A percentile compares a stretch with the other conserved stretches of the same genome.
phyloP scores from a whole-genome alignment of 2,329 filamentous ascomycete genomes.

The Aspergillus tanneri region DNA sequence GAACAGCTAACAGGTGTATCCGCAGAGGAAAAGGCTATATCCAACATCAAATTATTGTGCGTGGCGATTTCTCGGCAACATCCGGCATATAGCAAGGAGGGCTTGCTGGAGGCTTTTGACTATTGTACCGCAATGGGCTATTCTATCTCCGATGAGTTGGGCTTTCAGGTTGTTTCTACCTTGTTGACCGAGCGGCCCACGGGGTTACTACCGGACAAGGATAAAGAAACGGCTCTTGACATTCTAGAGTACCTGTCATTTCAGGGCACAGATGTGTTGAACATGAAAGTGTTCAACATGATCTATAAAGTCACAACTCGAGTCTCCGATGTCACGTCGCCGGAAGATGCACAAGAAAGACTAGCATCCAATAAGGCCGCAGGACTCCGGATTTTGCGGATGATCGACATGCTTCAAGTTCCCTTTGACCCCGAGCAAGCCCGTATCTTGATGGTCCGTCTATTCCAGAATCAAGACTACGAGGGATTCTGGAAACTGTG shows the following conservation, averaged over 20 bases:
- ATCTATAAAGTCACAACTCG: conserved; percentile 36
- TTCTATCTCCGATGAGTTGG: conserved; percentile 35
- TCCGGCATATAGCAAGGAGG: conserved; percentile 36
- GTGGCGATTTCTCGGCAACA: conserved; percentile 42
- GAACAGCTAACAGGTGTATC: conserved; percentile 30
- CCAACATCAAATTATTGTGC: conserved; percentile 38
- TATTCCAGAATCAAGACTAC: conserved; percentile 51
- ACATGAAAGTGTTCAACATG: conserved; percentile 49
- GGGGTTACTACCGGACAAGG: conserved; percentile 21
- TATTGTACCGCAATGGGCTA: conserved; percentile 36
- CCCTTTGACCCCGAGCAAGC: conserved; percentile 31
- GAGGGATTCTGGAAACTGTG: conserved; percentile 62
- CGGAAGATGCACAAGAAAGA: not conserved
- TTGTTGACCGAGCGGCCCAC: conserved; percentile 30
- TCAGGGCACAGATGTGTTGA: conserved; percentile 42
- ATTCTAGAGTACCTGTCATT: conserved; percentile 46
- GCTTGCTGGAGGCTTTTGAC: conserved; percentile 35
- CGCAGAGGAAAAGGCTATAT: conserved; percentile 29
- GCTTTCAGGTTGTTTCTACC: conserved; percentile 37
- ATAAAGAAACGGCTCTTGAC: conserved; percentile 39
- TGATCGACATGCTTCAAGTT: conserved; percentile 30
- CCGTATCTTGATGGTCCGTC: conserved; percentile 32
- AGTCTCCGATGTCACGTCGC: not conserved
- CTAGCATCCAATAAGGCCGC: not conserved
- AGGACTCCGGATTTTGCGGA: conserved; percentile 25